Conservation (phyloP, 768 basidiomycete genomes). For the Cystofilobasidium capitatum region DNA sequence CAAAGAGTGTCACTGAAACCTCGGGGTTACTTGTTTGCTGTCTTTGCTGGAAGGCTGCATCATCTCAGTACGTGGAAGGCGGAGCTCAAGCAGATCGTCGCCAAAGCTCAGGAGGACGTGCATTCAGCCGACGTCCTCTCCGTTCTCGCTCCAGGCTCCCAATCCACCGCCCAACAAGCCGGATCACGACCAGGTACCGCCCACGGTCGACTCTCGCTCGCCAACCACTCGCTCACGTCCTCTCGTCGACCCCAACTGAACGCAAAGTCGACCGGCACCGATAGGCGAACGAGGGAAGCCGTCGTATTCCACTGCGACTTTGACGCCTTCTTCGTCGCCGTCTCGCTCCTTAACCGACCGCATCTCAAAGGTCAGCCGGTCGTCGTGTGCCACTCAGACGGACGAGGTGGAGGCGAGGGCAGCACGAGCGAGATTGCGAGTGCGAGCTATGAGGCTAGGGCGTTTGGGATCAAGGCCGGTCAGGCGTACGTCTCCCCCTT, state of each 20-base stretch:
- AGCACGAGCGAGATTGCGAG: conserved; percentile 94
- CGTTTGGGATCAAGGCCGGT: conserved; percentile 79
- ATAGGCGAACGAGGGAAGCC: conserved; percentile 45
- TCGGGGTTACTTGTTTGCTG: too few relatives aligned
- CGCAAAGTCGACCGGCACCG: conserved; percentile 44
- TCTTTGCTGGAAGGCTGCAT: conserved; percentile 80
- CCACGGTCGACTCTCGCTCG: conserved; percentile 27
- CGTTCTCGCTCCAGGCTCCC: neutral
- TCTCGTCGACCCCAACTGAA: neutral
- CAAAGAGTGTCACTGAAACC: too few relatives aligned
- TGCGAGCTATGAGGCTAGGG: conserved; percentile 84
- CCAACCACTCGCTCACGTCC: conserved; percentile 25
- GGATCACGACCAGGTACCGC: neutral
- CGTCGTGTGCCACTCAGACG: conserved; percentile 79
- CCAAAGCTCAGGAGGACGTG: conserved; percentile 60
- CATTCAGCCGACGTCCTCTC: neutral
- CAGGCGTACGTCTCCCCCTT: conserved; percentile 80
- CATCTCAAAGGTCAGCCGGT: conserved; percentile 77
- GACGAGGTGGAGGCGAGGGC: conserved; percentile 55
- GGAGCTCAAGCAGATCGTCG: conserved; percentile 69
- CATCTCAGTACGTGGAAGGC: conserved; percentile 86
- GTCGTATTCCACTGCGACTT: conserved; percentile 88
- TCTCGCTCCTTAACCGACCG: conserved; percentile 68
- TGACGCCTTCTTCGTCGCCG: conserved; percentile 93
- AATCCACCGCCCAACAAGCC: neutral